Conservation (phyloP, 768 basidiomycete species). For the Lactarius trivialis region DNA sequence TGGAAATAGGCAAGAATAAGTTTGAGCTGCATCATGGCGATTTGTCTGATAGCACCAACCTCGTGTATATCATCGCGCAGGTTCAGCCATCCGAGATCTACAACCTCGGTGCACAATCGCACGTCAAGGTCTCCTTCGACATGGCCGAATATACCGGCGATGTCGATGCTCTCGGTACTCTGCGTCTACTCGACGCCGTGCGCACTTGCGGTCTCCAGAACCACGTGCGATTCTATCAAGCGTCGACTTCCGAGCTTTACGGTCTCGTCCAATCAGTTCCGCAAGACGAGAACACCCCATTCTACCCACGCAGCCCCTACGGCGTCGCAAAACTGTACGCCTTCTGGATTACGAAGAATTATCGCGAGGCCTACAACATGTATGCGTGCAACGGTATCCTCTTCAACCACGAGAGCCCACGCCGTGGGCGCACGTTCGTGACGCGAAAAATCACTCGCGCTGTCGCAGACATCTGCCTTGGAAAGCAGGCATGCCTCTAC, state of each 20-base stretch:
- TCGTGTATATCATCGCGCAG: constrained; percentile 92
- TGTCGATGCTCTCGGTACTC: constrained; percentile 91
- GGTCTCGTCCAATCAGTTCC: constrained; percentile 95
- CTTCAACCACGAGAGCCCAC: constrained; percentile 97
- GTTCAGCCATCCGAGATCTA: constrained; percentile 95
- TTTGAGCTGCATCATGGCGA: constrained; percentile 90
- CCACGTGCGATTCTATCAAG: constrained; percentile 94
- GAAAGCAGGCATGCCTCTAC: constrained; percentile 86
- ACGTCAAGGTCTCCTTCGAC: constrained; percentile 99
- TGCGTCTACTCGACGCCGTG: constrained; percentile 92
- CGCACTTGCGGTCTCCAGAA: constrained; percentile 92
- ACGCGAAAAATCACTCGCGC: constrained; percentile 92
- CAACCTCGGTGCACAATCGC: constrained; percentile 96
- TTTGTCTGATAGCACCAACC: constrained; percentile 92
- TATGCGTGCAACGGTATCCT: constrained; percentile 95
- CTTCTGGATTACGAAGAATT: constrained; percentile 88
- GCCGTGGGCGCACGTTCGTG: constrained; percentile 91
- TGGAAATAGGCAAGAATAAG: constrained; percentile 53
- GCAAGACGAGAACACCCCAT: constrained; percentile 93
- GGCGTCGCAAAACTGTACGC: constrained; percentile 93
- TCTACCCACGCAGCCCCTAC: constrained; percentile 97
- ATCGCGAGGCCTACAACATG: constrained; percentile 94
- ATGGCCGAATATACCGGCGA: constrained; percentile 99
- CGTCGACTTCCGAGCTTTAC: constrained; percentile 94
- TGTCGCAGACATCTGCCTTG: constrained; percentile 84